phyloP scores from a whole-genome alignment of 306 rosid genomes.

The Trifolium dubium region DNA sequence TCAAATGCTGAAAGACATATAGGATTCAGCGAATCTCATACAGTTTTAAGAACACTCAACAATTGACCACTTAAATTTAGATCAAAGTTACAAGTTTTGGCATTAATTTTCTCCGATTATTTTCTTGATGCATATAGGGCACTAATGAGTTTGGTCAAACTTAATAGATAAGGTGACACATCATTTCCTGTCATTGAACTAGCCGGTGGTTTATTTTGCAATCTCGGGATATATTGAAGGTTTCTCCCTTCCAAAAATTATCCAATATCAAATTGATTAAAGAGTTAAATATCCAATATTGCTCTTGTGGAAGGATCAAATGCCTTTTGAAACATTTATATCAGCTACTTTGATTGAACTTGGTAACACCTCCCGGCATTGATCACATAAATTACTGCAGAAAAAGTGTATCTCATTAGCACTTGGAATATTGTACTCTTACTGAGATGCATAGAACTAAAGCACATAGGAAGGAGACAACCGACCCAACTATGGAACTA shows the following conservation, averaged over 20 bases:
- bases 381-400: constrained; percentile 58
- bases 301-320: constrained; percentile 49
- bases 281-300: constrained; percentile 42
- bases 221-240: constrained; percentile 38
- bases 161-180: constrained; percentile 24
- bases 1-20: constrained; percentile 21
- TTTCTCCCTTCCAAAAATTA: constrained; percentile 42
- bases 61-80: constrained; percentile 34
- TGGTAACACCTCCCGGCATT: constrained; percentile 50
- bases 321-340: constrained; percentile 47
- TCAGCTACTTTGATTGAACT: constrained; percentile 54
- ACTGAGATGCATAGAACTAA: constrained; percentile 45
- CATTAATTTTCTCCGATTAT: constrained; percentile 38
- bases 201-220: constrained; percentile 43
- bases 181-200: constrained; percentile 45
- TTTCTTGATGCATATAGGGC: constrained; percentile 37
- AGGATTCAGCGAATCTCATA: constrained; percentile 19
- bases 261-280: constrained; percentile 44
- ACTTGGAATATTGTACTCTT: constrained; percentile 47
- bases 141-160: constrained; percentile 37
- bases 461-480: constrained; percentile 46
- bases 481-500: constrained; percentile 38
- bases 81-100: constrained; percentile 31
- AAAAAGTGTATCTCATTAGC: constrained; percentile 58
- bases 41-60: constrained; percentile 27